A percentile compares a stretch with the other conserved stretches of the same genome.
Evolutionary conservation across 805 yeast genomes (phyloP).

Genomic region (Candida saitoana): DNA sequence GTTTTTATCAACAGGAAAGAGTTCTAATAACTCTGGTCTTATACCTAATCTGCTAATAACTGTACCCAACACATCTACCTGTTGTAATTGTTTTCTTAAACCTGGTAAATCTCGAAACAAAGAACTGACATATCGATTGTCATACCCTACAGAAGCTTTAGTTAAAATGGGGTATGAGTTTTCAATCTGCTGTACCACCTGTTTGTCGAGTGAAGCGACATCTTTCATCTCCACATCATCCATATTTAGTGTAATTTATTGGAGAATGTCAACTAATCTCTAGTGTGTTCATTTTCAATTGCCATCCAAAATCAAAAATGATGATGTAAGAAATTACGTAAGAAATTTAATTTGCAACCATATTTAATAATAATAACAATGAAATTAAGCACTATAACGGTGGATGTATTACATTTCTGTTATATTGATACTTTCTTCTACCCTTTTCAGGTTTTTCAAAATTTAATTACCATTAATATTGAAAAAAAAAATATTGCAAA

Average conservation of each 20-base stretch:
- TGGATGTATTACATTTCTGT: no score
- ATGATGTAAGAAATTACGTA: conserved; percentile 2
- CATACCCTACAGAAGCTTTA: conserved; percentile 68
- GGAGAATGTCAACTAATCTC: no score
- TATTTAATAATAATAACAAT: no score
- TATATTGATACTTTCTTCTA: no score
- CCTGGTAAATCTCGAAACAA: conserved; percentile 79
- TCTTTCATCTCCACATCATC: conserved; percentile 18
- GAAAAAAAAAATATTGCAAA: no score
- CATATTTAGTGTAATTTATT: no score
- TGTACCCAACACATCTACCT: conserved; percentile 32
- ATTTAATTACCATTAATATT: no score
- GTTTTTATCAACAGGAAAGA: neutral
- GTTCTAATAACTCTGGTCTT: conserved; percentile 14
- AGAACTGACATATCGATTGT: conserved; percentile 82
- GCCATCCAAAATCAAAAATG: neutral
- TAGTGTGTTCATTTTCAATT: no score
- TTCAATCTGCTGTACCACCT: conserved; percentile 35
- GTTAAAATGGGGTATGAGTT: conserved; percentile 44
- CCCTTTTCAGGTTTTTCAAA: no score
- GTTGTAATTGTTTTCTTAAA: conserved; percentile 52
- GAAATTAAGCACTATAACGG: no score
- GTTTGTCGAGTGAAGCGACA: conserved; percentile 9
- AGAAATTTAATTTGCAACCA: no score
- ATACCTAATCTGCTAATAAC: conserved; percentile 13